Evolutionary conservation across 1,284 basidiomycete species (phyloP).

Genomic region (Leccinum subfulvum): DNA sequence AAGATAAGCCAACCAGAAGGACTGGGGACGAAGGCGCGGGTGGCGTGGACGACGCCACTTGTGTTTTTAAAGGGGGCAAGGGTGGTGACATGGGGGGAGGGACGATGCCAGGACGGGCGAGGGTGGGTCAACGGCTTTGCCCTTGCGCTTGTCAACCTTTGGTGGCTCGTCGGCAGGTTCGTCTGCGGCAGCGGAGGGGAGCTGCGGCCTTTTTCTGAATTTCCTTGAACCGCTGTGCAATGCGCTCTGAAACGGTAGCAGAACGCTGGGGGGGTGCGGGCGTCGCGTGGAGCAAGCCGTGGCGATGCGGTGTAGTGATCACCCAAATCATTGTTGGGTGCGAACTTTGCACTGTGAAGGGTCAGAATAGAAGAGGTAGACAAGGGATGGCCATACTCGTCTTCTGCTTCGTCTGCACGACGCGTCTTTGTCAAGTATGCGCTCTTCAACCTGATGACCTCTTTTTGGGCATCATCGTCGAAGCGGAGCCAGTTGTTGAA

Average conservation of each 20-base stretch:
- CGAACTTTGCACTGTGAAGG: slow-evolving; percentile 71
- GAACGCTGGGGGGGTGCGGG: slow-evolving; percentile 47
- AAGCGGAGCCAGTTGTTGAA: slow-evolving; percentile 70
- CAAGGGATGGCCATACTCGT: slow-evolving; percentile 63
- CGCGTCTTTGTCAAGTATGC: slow-evolving; percentile 77
- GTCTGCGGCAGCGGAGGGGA: slow-evolving; percentile 14
- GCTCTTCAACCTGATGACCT: slow-evolving; percentile 72
- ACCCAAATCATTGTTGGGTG: slow-evolving; percentile 58
- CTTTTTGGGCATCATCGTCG: slow-evolving; percentile 63
- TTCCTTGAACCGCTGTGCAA: slow-evolving; percentile 70
- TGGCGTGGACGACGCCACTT: slow-evolving; percentile 33
- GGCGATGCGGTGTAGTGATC: slow-evolving; percentile 80
- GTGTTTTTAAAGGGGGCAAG: slow-evolving; percentile 44
- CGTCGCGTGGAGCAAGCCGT: slow-evolving; percentile 57
- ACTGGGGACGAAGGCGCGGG: slow-evolving; percentile 51
- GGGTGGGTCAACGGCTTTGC: slow-evolving; percentile 52
- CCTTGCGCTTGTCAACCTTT: slow-evolving; percentile 78
- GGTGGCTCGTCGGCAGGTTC: slow-evolving; percentile 30
- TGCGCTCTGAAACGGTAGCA: slow-evolving; percentile 74
- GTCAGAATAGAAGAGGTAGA: slow-evolving; percentile 12
- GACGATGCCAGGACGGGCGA: slow-evolving; percentile 47
- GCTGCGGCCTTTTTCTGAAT: slow-evolving; percentile 55
- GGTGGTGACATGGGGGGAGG: slow-evolving; percentile 60
- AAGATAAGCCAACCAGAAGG: slow-evolving; percentile 70
- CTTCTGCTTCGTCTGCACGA: slow-evolving; percentile 84